phyloP scores from a whole-genome alignment of 2,329 filamentous ascomycete genomes.

The Microsporum ferrugineum region DNA sequence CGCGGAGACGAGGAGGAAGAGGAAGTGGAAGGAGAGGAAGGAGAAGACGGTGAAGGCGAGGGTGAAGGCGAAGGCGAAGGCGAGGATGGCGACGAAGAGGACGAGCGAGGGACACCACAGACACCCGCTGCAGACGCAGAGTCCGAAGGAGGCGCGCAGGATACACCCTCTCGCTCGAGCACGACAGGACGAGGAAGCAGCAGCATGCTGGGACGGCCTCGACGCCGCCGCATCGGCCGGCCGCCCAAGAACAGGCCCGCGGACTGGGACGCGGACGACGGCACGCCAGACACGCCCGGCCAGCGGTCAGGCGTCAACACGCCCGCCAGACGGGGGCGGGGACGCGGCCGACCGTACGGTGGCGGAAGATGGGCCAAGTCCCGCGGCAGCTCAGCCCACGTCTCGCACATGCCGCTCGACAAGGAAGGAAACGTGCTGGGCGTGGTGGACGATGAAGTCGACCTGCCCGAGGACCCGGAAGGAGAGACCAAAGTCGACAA shows the following conservation, averaged over 20 bases:
- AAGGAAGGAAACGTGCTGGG: slow-evolving; percentile 19
- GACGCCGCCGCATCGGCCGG: slow-evolving; percentile 66
- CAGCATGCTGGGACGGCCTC: slow-evolving; percentile 26
- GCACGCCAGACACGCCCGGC: background rate
- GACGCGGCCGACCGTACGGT: slow-evolving; percentile 46
- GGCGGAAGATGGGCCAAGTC: slow-evolving; percentile 61
- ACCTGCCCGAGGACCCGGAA: slow-evolving; percentile 74
- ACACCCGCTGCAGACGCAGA: slow-evolving; percentile 25
- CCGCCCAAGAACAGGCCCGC: slow-evolving; percentile 75
- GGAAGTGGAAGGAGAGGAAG: slow-evolving; percentile 9
- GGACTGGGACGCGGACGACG: slow-evolving; percentile 56
- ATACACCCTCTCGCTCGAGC: slow-evolving; percentile 41
- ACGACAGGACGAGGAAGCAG: slow-evolving; percentile 14
- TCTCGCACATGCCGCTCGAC: slow-evolving; percentile 39
- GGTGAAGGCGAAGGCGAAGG: slow-evolving; percentile 24
- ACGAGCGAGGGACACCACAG: slow-evolving; percentile 29
- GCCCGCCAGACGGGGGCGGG: slow-evolving; percentile 47
- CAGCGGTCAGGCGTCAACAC: slow-evolving; percentile 36
- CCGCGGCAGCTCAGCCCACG: slow-evolving; percentile 55
- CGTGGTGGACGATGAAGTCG: slow-evolving; percentile 83
- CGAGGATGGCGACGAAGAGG: slow-evolving; percentile 35
- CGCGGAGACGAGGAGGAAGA: slow-evolving; percentile 11
- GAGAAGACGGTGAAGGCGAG: slow-evolving; percentile 21
- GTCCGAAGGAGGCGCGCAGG: slow-evolving; percentile 22
- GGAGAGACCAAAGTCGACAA: slow-evolving; percentile 93